phyloP scores from a whole-genome alignment of 148 eudicot species.

The Pouteria glomerata region DNA sequence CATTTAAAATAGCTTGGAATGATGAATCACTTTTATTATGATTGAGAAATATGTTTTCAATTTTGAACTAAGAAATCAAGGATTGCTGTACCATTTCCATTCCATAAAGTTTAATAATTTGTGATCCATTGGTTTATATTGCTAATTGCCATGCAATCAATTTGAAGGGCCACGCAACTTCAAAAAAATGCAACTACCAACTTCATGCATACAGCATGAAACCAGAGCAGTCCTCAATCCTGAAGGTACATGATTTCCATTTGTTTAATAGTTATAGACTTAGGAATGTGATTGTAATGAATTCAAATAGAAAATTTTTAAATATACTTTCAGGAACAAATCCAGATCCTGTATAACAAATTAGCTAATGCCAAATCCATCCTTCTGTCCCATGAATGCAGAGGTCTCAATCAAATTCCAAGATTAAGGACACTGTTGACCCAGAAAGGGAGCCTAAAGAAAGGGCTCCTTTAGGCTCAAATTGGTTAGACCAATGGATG shows the following conservation, averaged over 20 bases:
- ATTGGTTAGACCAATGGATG: conserved; percentile 67
- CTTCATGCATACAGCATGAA: conserved; percentile 3
- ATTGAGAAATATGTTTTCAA: neutral
- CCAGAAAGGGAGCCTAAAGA: no score
- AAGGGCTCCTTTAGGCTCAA: conserved; percentile 15
- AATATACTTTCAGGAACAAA: neutral
- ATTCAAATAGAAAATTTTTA: neutral
- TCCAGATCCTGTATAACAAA: no score
- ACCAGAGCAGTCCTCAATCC: conserved; percentile 12
- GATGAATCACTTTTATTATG: neutral
- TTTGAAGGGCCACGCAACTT: conserved; percentile 19
- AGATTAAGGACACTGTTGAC: conserved; percentile 20
- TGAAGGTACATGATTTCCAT: conserved; percentile 13
- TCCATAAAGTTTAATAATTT: neutral
- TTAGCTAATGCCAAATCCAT: no score
- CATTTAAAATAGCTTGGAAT: neutral
- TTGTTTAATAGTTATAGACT: neutral
- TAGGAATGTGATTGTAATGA: neutral
- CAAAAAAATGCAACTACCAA: conserved; percentile 14
- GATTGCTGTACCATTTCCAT: neutral
- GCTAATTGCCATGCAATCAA: neutral
- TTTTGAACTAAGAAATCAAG: neutral
- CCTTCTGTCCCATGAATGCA: conserved; percentile 17
- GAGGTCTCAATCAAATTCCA: conserved; percentile 40
- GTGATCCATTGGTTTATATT: neutral